Evolutionary conservation across 1,284 basidiomycete species (phyloP).

Genomic region (Sporisorium reilianum): DNA sequence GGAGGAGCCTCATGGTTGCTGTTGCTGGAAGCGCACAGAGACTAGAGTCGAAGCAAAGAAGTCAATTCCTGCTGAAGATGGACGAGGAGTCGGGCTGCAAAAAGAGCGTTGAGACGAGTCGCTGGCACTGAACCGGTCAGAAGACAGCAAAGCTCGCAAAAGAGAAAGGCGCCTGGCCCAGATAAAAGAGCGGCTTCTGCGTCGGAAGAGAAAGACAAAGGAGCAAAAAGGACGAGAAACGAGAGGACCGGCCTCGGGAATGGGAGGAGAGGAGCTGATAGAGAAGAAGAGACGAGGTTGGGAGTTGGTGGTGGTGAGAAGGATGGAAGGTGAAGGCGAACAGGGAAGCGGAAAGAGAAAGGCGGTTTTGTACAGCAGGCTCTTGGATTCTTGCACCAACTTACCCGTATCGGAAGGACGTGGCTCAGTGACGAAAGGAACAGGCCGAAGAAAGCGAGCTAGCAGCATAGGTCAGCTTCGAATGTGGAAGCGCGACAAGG

Average conservation of each 20-base stretch:
- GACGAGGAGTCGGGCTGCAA: not conserved
- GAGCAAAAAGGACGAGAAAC: conserved; percentile 28
- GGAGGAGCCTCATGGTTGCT: conserved; percentile 43
- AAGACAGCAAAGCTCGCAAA: conserved; percentile 17
- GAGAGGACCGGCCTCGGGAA: conserved; percentile 45
- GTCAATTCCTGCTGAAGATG: not conserved
- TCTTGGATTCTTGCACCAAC: no score
- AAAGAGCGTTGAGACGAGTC: conserved; percentile 14
- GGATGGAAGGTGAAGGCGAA: conserved; percentile 1
- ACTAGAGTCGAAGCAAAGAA: not conserved
- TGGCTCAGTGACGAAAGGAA: conserved; percentile 8
- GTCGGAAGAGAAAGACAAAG: conserved; percentile 23
- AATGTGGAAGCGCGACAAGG: not conserved
- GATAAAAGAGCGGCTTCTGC: conserved; percentile 15
- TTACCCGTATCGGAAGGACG: conserved; percentile 11
- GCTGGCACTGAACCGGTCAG: conserved; percentile 32
- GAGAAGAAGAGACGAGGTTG: conserved; percentile 2
- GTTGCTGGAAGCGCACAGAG: not conserved
- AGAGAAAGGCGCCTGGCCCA: conserved; percentile 25
- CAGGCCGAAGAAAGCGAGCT: conserved; percentile 4
- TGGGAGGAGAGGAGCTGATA: not conserved
- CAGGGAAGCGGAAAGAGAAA: not conserved
- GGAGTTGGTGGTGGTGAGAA: conserved; percentile 22
- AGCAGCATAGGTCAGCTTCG: not conserved
- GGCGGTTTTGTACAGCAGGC: not conserved